These are phyloP conservation scores for Pseudozyma flocculosa DNA, from an alignment of 1,284 basidiomycete species.

Conservation along the genomic window DNA sequence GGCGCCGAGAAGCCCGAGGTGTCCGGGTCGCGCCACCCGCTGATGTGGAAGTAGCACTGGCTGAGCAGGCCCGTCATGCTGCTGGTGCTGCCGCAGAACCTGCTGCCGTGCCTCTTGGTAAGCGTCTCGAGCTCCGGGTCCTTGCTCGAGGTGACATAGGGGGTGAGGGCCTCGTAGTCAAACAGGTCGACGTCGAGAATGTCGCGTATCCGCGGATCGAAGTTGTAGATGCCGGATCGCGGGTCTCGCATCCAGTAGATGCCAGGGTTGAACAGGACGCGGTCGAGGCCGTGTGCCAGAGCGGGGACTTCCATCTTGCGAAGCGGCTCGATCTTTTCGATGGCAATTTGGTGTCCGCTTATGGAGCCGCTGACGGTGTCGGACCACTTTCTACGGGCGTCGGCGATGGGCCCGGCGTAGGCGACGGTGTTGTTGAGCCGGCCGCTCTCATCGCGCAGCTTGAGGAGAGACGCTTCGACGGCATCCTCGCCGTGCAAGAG, in stretches of 20 bases:
- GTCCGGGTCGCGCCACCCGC: slow-evolving; percentile 55
- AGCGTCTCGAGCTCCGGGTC: slow-evolving; percentile 73
- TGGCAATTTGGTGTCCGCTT: slow-evolving; percentile 7
- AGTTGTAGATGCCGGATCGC: slow-evolving; percentile 83
- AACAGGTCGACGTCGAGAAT: slow-evolving; percentile 84
- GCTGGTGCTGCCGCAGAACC: slow-evolving; percentile 87
- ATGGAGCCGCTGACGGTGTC: slow-evolving; percentile 26
- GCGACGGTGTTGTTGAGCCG: slow-evolving; percentile 1
- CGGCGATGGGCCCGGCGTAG: slow-evolving; percentile 16
- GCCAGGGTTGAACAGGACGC: slow-evolving; percentile 67
- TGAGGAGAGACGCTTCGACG: neutral
- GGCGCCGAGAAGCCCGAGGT: slow-evolving; percentile 52
- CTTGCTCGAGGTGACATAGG: slow-evolving; percentile 77
- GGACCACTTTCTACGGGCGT: slow-evolving; percentile 12
- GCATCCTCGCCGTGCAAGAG: neutral
- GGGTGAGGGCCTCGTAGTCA: slow-evolving; percentile 76
- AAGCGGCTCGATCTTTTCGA: slow-evolving; percentile 41
- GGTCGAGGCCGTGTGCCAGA: slow-evolving; percentile 75
- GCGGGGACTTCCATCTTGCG: slow-evolving; percentile 64
- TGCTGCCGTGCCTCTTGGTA: slow-evolving; percentile 66
- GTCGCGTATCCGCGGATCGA: slow-evolving; percentile 68
- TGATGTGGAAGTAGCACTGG: slow-evolving; percentile 76
- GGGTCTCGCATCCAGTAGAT: slow-evolving; percentile 88
- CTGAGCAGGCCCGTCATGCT: slow-evolving; percentile 79
- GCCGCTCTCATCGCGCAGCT: slow-evolving; percentile 18